phyloP scores from a whole-genome alignment of 208 protist species.

The Crithidia mellificae region DNA sequence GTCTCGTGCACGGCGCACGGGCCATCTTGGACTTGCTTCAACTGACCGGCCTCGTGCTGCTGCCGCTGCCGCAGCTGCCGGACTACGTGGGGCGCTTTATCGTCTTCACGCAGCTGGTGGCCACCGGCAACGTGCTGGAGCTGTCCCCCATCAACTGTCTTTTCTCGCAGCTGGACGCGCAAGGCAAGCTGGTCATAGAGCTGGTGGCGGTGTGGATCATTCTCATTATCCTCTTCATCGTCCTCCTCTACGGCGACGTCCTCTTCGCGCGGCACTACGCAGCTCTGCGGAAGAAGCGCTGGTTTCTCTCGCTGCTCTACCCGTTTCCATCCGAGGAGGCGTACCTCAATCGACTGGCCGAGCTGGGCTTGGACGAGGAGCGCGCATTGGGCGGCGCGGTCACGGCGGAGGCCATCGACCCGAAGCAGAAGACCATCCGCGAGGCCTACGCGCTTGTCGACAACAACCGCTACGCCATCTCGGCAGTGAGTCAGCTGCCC shows the following conservation, averaged over 20 bases:
- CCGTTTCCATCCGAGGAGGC: constrained; percentile 39
- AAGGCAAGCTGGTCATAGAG: constrained; percentile 24
- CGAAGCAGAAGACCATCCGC: constrained; percentile 33
- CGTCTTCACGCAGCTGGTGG: constrained; percentile 23
- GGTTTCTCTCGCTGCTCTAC: constrained; percentile 34
- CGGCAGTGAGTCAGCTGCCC: constrained; percentile 39
- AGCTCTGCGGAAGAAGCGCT: constrained; percentile 22
- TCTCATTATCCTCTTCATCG: constrained; percentile 17
- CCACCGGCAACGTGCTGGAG: constrained; percentile 24
- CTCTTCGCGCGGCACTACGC: constrained; percentile 20
- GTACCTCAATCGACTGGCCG: constrained; percentile 36
- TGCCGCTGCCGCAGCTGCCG: constrained; percentile 37
- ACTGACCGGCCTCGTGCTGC: constrained; percentile 24
- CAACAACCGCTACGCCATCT: constrained; percentile 40
- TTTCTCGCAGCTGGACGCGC: constrained; percentile 11
- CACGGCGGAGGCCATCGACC: constrained; percentile 27
- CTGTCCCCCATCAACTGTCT: constrained; percentile 31
- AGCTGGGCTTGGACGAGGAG: constrained; percentile 43
- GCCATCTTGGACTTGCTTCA: constrained; percentile 34
- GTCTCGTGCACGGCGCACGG: constrained; percentile 21
- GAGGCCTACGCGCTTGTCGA: constrained; percentile 51
- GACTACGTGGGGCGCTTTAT: constrained; percentile 33
- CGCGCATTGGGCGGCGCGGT: constrained; percentile 20
- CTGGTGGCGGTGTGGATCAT: constrained; percentile 15
- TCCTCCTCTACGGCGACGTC: constrained; percentile 33